Evolutionary conservation across 2,329 filamentous ascomycete genomes (phyloP).

Genomic region (Apiospora kogelbergensis): DNA sequence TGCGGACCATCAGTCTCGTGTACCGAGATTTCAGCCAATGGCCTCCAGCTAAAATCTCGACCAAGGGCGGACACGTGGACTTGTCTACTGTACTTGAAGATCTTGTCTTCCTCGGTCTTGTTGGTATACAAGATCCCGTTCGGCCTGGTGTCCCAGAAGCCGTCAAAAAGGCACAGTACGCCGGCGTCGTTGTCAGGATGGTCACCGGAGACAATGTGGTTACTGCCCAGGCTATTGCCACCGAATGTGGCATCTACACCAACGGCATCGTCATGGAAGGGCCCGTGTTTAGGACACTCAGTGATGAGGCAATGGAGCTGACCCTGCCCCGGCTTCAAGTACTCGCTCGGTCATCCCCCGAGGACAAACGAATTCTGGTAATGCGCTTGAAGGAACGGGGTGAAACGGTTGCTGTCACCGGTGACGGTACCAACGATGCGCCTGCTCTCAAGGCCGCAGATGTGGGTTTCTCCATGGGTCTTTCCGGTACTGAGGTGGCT

Average conservation of each 20-base stretch:
- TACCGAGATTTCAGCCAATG: conserved; percentile 72
- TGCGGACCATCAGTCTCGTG: conserved; percentile 73
- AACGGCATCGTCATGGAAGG: conserved; percentile 68
- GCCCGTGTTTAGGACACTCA: conserved; percentile 63
- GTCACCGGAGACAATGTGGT: conserved; percentile 73
- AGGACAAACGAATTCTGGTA: conserved; percentile 66
- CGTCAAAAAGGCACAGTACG: conserved; percentile 64
- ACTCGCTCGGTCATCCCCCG: conserved; percentile 63
- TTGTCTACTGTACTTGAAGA: conserved; percentile 64
- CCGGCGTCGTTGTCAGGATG: conserved; percentile 73
- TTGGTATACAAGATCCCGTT: conserved; percentile 75
- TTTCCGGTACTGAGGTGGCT: conserved; percentile 65
- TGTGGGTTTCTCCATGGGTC: conserved; percentile 68
- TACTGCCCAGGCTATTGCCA: conserved; percentile 72
- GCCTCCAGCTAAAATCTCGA: conserved; percentile 65
- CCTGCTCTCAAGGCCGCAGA: conserved; percentile 66
- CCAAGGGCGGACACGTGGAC: conserved; percentile 60
- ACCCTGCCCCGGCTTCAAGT: conserved; percentile 61
- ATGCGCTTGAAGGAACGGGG: conserved; percentile 60
- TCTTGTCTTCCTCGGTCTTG: conserved; percentile 72
- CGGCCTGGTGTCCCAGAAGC: conserved; percentile 66
- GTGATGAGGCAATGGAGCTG: conserved; percentile 57
- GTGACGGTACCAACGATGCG: conserved; percentile 67
- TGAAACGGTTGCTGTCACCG: conserved; percentile 64
- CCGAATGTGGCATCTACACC: conserved; percentile 69